phyloP scores from a whole-genome alignment of 1,139 yeast genomes.

The Yamadazyma epiphylla region DNA sequence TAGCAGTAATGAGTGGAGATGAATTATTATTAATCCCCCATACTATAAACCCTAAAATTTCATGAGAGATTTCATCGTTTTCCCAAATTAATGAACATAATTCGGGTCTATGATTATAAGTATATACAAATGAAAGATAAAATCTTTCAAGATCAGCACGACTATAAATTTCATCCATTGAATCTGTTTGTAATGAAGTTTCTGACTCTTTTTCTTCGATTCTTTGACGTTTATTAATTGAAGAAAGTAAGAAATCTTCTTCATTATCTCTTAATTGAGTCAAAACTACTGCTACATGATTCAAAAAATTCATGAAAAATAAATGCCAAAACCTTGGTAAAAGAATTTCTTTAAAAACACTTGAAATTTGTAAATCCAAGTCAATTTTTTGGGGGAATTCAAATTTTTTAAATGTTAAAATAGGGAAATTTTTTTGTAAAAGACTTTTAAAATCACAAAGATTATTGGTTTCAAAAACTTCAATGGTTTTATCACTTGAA shows the following conservation, averaged over 20 bases:
- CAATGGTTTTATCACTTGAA: conserved; percentile 30
- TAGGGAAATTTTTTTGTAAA: conserved; percentile 64
- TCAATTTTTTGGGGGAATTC: conserved; percentile 23
- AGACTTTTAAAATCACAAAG: conserved; percentile 65
- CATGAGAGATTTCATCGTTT: conserved; percentile 45
- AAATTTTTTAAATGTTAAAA: conserved; percentile 41
- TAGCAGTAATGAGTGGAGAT: conserved; percentile 77
- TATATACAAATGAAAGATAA: conserved; percentile 70
- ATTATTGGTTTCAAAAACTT: conserved; percentile 35
- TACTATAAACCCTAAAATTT: conserved; percentile 65
- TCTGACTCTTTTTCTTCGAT: conserved; percentile 10
- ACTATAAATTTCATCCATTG: conserved; percentile 54
- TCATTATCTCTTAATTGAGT: conserved; percentile 81
- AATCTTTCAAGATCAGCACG: conserved; percentile 87
- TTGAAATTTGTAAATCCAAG: conserved; percentile 16
- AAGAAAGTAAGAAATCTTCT: conserved; percentile 71
- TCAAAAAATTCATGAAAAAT: conserved; percentile 59
- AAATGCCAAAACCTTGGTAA: conserved; percentile 45
- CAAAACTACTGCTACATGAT: conserved; percentile 73
- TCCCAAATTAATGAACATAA: conserved; percentile 68
- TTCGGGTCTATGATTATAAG: conserved; percentile 60
- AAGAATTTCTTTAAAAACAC: conserved; percentile 25
- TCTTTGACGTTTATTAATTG: conserved; percentile 30
- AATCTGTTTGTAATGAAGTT: conserved; percentile 2
- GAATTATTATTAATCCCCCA: conserved; percentile 86